A percentile compares a stretch with the other conserved stretches of the same genome.
Conservation (phyloP, 2,329 filamentous ascomycete species). For the Alternaria triticina region DNA sequence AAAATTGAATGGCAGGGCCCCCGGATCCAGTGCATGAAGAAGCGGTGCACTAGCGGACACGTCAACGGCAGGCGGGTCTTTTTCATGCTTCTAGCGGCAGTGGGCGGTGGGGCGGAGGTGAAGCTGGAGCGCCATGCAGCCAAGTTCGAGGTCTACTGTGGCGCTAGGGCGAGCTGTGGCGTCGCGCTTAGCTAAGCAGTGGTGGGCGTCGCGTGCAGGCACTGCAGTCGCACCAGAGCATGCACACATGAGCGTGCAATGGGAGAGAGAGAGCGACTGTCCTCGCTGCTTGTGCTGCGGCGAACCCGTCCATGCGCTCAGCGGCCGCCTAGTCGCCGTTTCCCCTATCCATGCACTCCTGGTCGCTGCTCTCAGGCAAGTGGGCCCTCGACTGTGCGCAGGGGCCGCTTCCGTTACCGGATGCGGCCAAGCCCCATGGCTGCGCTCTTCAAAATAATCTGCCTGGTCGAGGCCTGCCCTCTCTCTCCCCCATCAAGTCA, state of each 20-base stretch:
- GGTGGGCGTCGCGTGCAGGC: neutral
- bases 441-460: conserved; percentile 22
- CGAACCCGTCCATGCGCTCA: neutral
- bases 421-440: conserved; percentile 32
- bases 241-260: neutral
- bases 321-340: conserved; percentile 2
- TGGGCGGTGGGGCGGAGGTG: conserved; percentile 18
- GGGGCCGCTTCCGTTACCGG: conserved; percentile 35
- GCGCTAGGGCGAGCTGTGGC: conserved; percentile 5
- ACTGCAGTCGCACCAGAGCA: neutral
- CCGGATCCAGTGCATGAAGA: conserved; percentile 20
- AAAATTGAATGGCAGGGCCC: conserved; percentile 26
- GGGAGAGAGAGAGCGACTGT: neutral
- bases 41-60: conserved; percentile 38
- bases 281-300: neutral
- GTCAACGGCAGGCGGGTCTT: conserved; percentile 34
- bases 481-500: conserved; percentile 43
- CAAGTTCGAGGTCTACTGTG: neutral
- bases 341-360: conserved; percentile 15
- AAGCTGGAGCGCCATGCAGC: conserved; percentile 1
- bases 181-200: neutral
- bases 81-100: conserved; percentile 24
- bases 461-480: conserved; percentile 23
- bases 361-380: conserved; percentile 23
- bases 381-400: conserved; percentile 26